Evolutionary conservation across 192 early-diverging fungal genomes (phyloP).

Genomic region (Backusella sp.): DNA sequence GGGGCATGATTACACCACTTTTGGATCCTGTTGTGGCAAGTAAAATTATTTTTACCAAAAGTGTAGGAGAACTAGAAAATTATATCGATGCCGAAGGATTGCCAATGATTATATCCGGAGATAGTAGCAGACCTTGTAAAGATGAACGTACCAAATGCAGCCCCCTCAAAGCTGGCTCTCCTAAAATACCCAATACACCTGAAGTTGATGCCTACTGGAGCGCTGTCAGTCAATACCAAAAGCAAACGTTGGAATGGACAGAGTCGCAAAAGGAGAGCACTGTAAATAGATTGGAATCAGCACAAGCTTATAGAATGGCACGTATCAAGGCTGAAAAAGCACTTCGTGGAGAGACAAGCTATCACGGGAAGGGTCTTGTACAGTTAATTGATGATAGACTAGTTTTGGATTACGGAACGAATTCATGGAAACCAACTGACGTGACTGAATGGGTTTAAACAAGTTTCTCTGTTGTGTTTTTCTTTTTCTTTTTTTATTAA

Average conservation of each 20-base stretch:
- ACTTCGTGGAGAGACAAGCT: constrained; percentile 1
- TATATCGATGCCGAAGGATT: constrained; percentile 63
- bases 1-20: constrained; percentile 79
- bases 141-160: not conserved
- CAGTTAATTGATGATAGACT: not conserved
- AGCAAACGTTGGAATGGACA: not conserved
- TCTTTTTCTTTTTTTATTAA: not conserved
- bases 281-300: not conserved
- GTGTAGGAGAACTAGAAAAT: constrained; percentile 56
- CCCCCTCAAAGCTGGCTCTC: not conserved
- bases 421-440: not conserved
- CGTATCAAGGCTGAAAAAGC: constrained; percentile 9
- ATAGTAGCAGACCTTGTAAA: constrained; percentile 14
- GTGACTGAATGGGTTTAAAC: constrained; percentile 9
- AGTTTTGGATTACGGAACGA: not conserved
- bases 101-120: constrained; percentile 60
- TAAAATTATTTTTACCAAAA: constrained; percentile 78
- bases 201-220: not conserved
- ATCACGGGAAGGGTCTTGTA: not conserved
- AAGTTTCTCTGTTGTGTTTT: not conserved
- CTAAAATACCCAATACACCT: not conserved
- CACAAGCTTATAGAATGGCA: constrained; percentile 3
- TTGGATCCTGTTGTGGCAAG: constrained; percentile 88
- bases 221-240: not conserved
- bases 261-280: not conserved